phyloP scores from a whole-genome alignment of 202 grass and related monocot genomes.

The Zizania palustris region DNA sequence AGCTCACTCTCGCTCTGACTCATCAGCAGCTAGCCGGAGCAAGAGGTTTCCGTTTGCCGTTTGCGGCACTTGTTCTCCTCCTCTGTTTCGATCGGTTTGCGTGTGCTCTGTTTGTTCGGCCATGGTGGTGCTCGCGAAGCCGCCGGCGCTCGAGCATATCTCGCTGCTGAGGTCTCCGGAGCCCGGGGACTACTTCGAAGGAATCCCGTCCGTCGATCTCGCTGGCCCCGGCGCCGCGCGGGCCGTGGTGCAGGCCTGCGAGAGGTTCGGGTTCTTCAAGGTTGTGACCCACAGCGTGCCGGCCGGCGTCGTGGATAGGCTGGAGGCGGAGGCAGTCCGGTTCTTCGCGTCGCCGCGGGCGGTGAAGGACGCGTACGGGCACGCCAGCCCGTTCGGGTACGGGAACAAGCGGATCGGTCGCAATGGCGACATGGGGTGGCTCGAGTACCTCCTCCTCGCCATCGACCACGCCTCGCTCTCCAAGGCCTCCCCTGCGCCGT shows the following conservation, averaged over 20 bases:
- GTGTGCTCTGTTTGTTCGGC: neutral
- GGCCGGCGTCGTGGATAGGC: constrained; percentile 34
- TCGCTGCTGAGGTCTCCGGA: constrained; percentile 51
- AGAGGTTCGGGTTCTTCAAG: constrained; percentile 78
- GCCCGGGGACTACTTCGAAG: constrained; percentile 7
- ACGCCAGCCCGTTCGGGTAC: constrained; percentile 71
- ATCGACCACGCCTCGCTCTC: constrained; percentile 16
- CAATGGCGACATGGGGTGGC: constrained; percentile 84
- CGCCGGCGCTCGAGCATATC: constrained; percentile 55
- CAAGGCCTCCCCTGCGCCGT: constrained; percentile 30
- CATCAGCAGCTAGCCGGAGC: neutral
- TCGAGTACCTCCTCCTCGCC: constrained; percentile 93
- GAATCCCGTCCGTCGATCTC: constrained; percentile 65
- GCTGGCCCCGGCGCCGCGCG: constrained; percentile 27
- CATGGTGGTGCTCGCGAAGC: constrained; percentile 81
- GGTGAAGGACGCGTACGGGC: constrained; percentile 64
- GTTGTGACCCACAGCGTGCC: constrained; percentile 62
- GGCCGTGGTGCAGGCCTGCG: constrained; percentile 60
- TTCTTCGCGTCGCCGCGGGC: constrained; percentile 70
- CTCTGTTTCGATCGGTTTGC: neutral
- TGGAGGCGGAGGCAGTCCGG: constrained; percentile 60
- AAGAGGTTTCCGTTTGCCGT: neutral
- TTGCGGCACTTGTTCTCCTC: neutral
- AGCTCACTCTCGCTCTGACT: neutral
- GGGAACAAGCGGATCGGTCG: constrained; percentile 65